Evolutionary conservation across 2,329 filamentous ascomycete species (phyloP).

Genomic region (Dactylellina haptotyla): DNA sequence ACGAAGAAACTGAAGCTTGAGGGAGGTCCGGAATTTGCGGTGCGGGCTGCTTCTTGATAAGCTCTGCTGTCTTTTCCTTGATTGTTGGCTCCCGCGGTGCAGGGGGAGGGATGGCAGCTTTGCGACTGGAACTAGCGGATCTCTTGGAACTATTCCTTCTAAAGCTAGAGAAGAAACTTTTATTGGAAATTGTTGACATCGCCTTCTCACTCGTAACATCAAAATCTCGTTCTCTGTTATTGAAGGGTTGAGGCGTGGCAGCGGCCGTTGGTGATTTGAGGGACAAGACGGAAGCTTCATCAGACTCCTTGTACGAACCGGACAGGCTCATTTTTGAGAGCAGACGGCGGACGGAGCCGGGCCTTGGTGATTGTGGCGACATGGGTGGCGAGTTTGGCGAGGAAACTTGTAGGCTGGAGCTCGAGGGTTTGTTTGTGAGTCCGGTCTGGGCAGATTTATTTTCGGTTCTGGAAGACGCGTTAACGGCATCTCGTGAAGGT

Average conservation of each 20-base stretch:
- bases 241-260: constrained; percentile 20
- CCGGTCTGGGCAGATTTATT: neutral
- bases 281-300: constrained; percentile 48
- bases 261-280: constrained; percentile 40
- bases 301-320: constrained; percentile 52
- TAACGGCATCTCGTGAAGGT: constrained; percentile 31
- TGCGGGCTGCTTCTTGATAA: constrained; percentile 43
- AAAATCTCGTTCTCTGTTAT: constrained; percentile 32
- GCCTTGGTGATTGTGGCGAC: constrained; percentile 48
- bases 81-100: constrained; percentile 38
- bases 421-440: constrained; percentile 41
- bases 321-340: constrained; percentile 52
- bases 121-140: constrained; percentile 44
- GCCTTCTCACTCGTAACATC: constrained; percentile 46
- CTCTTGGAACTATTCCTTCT: constrained; percentile 52
- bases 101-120: constrained; percentile 22
- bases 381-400: constrained; percentile 52
- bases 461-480: constrained; percentile 18
- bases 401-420: constrained; percentile 43
- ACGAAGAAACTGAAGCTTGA: constrained; percentile 34
- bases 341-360: constrained; percentile 44
- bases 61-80: constrained; percentile 37
- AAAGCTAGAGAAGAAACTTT: constrained; percentile 52
- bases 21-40: constrained; percentile 49
- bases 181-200: constrained; percentile 36